Conservation (phyloP, 768 basidiomycete genomes). For the Mrakia blollopis region DNA sequence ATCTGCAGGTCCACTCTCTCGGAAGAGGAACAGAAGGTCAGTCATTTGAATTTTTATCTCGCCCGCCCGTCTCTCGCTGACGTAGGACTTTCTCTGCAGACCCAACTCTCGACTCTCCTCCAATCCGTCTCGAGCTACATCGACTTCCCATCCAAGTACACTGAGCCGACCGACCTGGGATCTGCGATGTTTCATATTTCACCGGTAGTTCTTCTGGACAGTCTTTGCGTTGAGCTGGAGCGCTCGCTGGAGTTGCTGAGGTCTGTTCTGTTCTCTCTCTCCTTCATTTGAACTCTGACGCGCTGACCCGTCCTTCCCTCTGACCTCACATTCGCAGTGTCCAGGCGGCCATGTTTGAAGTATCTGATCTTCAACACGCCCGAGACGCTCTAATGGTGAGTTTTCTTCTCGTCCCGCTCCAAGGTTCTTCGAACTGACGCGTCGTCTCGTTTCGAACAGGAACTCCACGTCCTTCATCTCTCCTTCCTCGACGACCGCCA, state of each 20-base stretch:
- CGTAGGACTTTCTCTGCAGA: background rate
- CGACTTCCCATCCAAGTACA: background rate
- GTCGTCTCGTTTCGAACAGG: background rate
- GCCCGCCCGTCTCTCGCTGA: background rate
- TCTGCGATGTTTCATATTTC: background rate
- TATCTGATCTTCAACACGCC: background rate
- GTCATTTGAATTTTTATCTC: too few species aligned
- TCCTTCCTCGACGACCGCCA: background rate
- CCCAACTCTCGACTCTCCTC: background rate
- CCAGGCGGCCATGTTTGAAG: background rate
- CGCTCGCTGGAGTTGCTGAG: background rate
- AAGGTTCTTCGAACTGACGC: background rate
- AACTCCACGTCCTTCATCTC: constrained; percentile 9
- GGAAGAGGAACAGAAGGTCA: background rate
- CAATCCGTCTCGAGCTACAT: background rate
- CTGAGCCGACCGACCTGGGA: background rate
- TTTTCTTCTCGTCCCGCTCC: background rate
- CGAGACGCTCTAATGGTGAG: background rate
- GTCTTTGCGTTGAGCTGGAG: background rate
- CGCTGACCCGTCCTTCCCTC: background rate
- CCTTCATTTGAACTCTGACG: background rate
- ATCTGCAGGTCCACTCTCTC: background rate
- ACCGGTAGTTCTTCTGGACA: background rate
- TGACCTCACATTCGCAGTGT: background rate
- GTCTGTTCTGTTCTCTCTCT: background rate